Evolutionary conservation across 2,329 filamentous ascomycete genomes (phyloP).

Genomic region (Diplodia intermedia): DNA sequence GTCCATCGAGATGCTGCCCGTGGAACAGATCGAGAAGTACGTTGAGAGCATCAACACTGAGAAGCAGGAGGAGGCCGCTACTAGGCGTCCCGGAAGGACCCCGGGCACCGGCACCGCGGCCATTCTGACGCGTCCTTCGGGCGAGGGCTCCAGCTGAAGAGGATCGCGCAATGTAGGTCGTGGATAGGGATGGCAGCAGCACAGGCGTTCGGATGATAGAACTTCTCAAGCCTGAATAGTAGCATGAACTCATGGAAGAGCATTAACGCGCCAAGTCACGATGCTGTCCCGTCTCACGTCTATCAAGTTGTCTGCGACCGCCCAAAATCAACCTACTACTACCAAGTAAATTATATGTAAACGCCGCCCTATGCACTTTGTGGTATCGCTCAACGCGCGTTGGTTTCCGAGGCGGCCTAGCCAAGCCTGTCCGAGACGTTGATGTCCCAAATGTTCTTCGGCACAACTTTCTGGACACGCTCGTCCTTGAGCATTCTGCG

Average conservation of each 20-base stretch:
- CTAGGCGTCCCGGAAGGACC: conserved; percentile 75
- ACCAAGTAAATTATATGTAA: conserved; percentile 14
- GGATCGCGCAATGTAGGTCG: conserved; percentile 3
- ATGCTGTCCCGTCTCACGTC: background rate
- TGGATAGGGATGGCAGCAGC: conserved; percentile 6
- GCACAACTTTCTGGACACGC: conserved; percentile 66
- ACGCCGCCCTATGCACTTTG: conserved; percentile 30
- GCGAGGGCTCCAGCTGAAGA: conserved; percentile 43
- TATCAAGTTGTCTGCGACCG: conserved; percentile 1
- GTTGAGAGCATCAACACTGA: conserved; percentile 99
- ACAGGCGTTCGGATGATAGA: conserved; percentile 11
- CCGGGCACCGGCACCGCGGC: conserved; percentile 74
- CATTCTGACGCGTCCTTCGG: conserved; percentile 71
- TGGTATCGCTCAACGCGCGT: conserved; percentile 4
- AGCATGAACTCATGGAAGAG: conserved; percentile 17
- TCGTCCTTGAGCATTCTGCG: conserved; percentile 89
- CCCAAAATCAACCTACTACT: background rate
- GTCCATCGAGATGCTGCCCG: conserved; percentile 87
- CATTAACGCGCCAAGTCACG: conserved; percentile 3
- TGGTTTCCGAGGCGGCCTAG: conserved; percentile 51
- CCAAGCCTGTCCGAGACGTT: conserved; percentile 78
- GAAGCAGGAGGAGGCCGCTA: conserved; percentile 98
- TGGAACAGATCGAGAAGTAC: conserved; percentile 95
- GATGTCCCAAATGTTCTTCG: conserved; percentile 76
- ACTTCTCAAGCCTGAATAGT: conserved; percentile 23